Percentiles rank a stretch among this genome's conserved stretches.
These are phyloP conservation scores for Kingdonia uniflora DNA, from an alignment of 164 flowering plant genomes.

Conservation along the genomic window DNA sequence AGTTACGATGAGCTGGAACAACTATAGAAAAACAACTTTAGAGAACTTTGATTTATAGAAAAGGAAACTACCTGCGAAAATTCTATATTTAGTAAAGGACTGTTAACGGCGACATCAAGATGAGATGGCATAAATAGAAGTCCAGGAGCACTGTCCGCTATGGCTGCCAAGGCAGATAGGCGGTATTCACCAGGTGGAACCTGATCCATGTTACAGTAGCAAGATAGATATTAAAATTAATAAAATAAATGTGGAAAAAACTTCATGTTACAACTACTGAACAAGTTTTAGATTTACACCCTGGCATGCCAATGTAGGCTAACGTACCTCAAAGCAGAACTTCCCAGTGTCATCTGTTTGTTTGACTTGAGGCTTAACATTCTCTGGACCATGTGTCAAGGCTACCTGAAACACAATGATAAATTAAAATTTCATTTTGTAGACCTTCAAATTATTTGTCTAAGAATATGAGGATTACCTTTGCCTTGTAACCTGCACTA, in stretches of 20 bases:
- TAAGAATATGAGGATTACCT: constrained; percentile 35
- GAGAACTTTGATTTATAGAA: neutral
- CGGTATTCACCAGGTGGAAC: constrained; percentile 91
- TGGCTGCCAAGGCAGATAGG: constrained; percentile 62
- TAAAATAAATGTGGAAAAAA: too few species aligned
- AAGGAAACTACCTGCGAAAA: constrained; percentile 70
- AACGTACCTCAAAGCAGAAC: constrained; percentile 91
- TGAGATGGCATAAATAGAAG: constrained; percentile 69
- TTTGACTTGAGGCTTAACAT: constrained; percentile 75
- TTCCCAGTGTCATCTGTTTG: constrained; percentile 59
- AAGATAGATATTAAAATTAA: too few species aligned
- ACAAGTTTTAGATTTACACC: too few species aligned
- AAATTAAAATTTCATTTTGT: neutral
- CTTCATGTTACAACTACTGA: too few species aligned
- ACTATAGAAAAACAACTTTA: neutral
- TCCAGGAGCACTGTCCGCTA: constrained; percentile 50
- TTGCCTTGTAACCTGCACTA: constrained; percentile 48
- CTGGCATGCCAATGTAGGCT: neutral
- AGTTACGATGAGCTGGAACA: too few species aligned
- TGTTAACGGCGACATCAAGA: constrained; percentile 62
- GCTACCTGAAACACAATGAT: constrained; percentile 47
- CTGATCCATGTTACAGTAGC: constrained; percentile 21
- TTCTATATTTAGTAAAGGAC: constrained; percentile 59
- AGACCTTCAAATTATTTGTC: neutral
- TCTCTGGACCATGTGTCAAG: constrained; percentile 89